Conservation (phyloP, 305 asterid species). For the Fraxinus angustifolia region DNA sequence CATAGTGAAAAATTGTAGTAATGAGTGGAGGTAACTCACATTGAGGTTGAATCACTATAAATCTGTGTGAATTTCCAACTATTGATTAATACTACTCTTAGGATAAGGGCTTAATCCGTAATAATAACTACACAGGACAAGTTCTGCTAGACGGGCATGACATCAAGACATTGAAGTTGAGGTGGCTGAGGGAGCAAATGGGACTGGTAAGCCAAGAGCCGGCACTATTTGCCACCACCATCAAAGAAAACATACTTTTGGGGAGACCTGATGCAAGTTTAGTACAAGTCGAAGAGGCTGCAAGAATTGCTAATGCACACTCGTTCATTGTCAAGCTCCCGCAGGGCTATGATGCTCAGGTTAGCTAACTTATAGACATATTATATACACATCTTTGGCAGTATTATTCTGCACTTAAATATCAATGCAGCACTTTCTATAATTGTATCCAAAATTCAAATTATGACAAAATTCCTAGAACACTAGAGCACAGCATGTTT, state of each 20-base stretch:
- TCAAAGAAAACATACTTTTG: conserved; percentile 83
- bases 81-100: neutral
- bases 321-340: conserved; percentile 92
- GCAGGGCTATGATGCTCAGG: conserved; percentile 96
- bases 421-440: neutral
- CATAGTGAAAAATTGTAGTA: neutral
- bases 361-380: conserved; percentile 10
- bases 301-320: conserved; percentile 92
- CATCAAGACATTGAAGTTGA: conserved; percentile 67
- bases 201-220: conserved; percentile 99
- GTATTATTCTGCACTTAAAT: neutral
- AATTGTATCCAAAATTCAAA: neutral
- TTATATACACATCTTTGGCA: neutral
- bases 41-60: neutral
- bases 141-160: conserved; percentile 80
- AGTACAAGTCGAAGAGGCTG: conserved; percentile 86
- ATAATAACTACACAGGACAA: conserved; percentile 60
- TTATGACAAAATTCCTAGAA: neutral
- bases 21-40: neutral
- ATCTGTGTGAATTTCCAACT: neutral
- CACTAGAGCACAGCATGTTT: neutral
- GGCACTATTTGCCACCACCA: conserved; percentile 85
- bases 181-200: conserved; percentile 89
- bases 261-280: conserved; percentile 79
- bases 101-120: neutral